Evolutionary conservation across 2,329 filamentous ascomycete species (phyloP), one percentile per base, ranked within the genome.

Genomic region (Emydomyces testavorans): DNA sequence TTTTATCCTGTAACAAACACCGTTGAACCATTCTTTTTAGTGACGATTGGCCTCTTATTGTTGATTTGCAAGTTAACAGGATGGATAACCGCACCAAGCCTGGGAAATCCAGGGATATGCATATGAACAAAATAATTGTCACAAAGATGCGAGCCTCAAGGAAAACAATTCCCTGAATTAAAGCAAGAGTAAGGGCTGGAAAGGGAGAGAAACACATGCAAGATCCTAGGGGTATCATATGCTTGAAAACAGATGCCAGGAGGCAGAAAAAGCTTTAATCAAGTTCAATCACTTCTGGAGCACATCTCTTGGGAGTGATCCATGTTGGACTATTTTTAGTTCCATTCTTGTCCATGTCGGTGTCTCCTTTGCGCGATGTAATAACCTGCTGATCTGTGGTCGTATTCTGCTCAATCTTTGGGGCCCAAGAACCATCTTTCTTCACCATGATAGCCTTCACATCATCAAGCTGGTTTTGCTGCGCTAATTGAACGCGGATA

Each of bases 361-460:
- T 18, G 11, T 36, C 34, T 21, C 18, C 45, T 5, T 16, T n/a
- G 2, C 13, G 31, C 6, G 10, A 15, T 37, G 21, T 7, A 7
- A 8, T 35, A 10, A n/a, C 23, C 26, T n/a, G 15, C 15, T 36
- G 43, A 20, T 26, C 34, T 38, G 34, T 35, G 16, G 41, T 24
- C 15, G 31, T 34, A 21, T 20, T 35, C 20, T 38, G 15, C 4
- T 69, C 64, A 6, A 56, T 54, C 52, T 74, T 77, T 2, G 75
- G 64, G 42, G 68, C 70, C 85, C 85, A 92, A 1, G 63, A 70
- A 0, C 84, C 83, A 60, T 85, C 76, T 1, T 72, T 66, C 15
- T 75, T 68, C 1, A 89, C 74, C 4, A 77, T 63, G 46, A 90
- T 82, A 1, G 78, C 73, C 54, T 78, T 78, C 0, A 71, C 72